A percentile compares a stretch with the other conserved stretches of the same genome.
Conservation (phyloP, 2,329 filamentous ascomycete genomes). For the Gremmenia infestans region DNA sequence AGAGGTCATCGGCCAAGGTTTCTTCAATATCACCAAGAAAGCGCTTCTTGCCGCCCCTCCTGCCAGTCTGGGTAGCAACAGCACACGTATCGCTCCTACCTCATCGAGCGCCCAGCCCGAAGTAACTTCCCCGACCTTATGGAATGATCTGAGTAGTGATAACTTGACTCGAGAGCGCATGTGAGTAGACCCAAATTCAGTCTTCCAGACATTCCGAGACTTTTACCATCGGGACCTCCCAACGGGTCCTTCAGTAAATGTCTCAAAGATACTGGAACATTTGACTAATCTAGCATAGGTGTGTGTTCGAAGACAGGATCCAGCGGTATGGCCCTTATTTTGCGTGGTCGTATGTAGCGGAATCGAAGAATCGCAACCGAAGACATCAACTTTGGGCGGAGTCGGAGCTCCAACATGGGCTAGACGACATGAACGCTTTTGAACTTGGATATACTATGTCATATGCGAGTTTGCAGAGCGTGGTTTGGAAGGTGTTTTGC, state of each 20-base stretch:
- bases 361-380: slow-evolving; percentile 1
- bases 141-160: slow-evolving; percentile 9
- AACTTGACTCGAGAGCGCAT: slow-evolving; percentile 21
- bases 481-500: slow-evolving; percentile 24
- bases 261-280: not conserved
- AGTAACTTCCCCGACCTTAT: not conserved
- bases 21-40: slow-evolving; percentile 18
- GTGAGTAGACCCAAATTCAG: not conserved
- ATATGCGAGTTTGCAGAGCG: slow-evolving; percentile 27
- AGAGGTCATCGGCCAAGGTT: slow-evolving; percentile 25
- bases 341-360: slow-evolving; percentile 20
- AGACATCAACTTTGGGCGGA: slow-evolving; percentile 18
- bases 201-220: not conserved
- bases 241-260: no score
- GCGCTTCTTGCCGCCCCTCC: not conserved
- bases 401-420: slow-evolving; percentile 16
- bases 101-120: not conserved
- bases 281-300: slow-evolving; percentile 2
- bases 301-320: slow-evolving; percentile 25
- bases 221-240: not conserved
- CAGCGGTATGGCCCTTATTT: slow-evolving; percentile 25
- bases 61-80: not conserved
- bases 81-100: not conserved
- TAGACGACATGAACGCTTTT: slow-evolving; percentile 24
- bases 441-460: slow-evolving; percentile 25